phyloP scores from a whole-genome alignment of 2,329 filamentous ascomycete genomes.

The Xylariaceae sp. region DNA sequence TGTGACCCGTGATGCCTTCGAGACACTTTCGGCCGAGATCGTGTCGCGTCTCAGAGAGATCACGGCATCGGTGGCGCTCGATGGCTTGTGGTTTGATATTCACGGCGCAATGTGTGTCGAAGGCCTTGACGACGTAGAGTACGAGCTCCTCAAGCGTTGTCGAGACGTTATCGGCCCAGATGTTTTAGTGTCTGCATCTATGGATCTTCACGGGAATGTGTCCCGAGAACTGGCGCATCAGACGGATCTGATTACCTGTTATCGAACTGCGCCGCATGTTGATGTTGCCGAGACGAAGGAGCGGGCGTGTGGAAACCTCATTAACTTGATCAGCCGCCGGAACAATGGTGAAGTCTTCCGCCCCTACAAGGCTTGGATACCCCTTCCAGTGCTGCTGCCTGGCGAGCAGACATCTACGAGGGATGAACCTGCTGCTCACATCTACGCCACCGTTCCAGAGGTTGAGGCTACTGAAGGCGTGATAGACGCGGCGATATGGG shows the following conservation, averaged over 20 bases:
- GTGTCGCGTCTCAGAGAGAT: constrained; percentile 48
- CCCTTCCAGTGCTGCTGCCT: constrained; percentile 58
- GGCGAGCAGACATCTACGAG: constrained; percentile 63
- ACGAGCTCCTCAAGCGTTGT: constrained; percentile 54
- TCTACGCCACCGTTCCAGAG: constrained; percentile 55
- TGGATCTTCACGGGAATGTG: constrained; percentile 64
- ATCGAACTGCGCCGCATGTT: constrained; percentile 59
- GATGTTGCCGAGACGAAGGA: constrained; percentile 58
- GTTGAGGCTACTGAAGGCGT: constrained; percentile 51
- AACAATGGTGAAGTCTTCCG: constrained; percentile 35
- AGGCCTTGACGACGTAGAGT: constrained; percentile 55
- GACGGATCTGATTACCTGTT: constrained; percentile 60
- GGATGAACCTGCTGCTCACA: constrained; percentile 56
- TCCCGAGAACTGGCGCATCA: constrained; percentile 55
- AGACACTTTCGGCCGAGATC: constrained; percentile 49
- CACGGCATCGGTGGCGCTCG: constrained; percentile 42
- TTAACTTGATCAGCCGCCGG: constrained; percentile 46
- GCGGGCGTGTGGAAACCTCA: constrained; percentile 57
- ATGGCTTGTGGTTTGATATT: constrained; percentile 63
- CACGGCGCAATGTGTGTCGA: constrained; percentile 64
- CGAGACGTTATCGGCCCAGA: constrained; percentile 52
- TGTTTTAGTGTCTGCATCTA: constrained; percentile 59
- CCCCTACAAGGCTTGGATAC: constrained; percentile 60
- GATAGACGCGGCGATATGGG: constrained; percentile 61
- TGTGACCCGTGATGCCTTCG: constrained; percentile 54